Evolutionary conservation across 305 asterid genomes (phyloP).

Genomic region (Solanum aculeatissimum): DNA sequence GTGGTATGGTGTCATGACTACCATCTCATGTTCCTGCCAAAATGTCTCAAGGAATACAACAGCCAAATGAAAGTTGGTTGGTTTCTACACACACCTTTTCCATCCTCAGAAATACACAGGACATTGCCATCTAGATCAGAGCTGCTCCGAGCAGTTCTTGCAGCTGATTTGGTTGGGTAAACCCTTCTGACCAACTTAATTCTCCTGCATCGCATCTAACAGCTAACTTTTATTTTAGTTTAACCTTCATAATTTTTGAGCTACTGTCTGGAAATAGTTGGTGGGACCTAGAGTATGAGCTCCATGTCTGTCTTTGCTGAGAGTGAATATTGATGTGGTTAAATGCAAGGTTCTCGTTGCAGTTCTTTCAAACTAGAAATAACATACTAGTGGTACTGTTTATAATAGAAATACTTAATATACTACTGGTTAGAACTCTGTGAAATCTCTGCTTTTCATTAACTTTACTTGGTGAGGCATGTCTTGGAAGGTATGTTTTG

Average conservation of each 20-base stretch:
- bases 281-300: not conserved
- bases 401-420: not conserved
- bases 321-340: not conserved
- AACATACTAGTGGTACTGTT: not conserved
- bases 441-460: not conserved
- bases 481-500: not conserved
- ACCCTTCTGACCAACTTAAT: not conserved
- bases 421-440: not conserved
- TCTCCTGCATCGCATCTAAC: not conserved
- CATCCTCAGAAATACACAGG: slow-evolving; percentile 92
- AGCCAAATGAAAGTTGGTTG: slow-evolving; percentile 89
- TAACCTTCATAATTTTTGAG: not conserved
- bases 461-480: not conserved
- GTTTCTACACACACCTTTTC: slow-evolving; percentile 95
- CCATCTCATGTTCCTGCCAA: slow-evolving; percentile 92
- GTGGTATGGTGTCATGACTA: slow-evolving; percentile 97
- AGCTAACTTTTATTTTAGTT: not conserved
- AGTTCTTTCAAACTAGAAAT: not conserved
- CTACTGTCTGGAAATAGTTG: not conserved
- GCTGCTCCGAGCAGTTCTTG: slow-evolving; percentile 73
- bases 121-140: slow-evolving; percentile 90
- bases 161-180: slow-evolving; percentile 94
- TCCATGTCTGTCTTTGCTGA: not conserved
- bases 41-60: slow-evolving; percentile 63
- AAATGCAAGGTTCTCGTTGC: not conserved